A percentile compares a stretch with the other conserved stretches of the same genome.
These are phyloP conservation scores for Lactarius hatsudake DNA, from an alignment of 768 basidiomycete species.

Conservation along the genomic window DNA sequence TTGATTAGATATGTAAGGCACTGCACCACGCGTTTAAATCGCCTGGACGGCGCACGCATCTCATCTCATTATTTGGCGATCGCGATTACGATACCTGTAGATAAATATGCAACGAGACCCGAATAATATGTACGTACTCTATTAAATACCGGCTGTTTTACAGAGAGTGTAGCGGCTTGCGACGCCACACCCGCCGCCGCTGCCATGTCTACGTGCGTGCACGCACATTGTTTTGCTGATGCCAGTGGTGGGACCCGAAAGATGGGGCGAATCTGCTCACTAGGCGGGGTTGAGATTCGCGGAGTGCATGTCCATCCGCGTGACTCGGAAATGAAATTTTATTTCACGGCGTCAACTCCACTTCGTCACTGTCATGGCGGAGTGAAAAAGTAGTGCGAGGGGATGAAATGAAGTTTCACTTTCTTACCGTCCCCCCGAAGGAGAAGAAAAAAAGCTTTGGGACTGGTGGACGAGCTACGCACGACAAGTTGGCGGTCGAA, in stretches of 20 bases:
- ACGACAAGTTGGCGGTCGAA: too few relatives aligned
- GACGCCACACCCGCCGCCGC: background rate
- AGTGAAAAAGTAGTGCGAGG: too few relatives aligned
- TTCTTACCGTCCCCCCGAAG: too few relatives aligned
- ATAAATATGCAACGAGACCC: background rate
- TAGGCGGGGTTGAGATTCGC: background rate
- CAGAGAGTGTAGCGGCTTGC: too few relatives aligned
- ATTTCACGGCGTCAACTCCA: background rate
- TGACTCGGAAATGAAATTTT: background rate
- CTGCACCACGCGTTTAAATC: background rate
- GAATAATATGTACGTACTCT: background rate
- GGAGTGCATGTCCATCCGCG: background rate
- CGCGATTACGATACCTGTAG: background rate
- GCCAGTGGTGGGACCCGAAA: background rate
- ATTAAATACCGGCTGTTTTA: background rate
- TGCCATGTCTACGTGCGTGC: background rate
- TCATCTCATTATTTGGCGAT: background rate
- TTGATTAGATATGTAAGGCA: background rate
- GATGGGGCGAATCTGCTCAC: background rate
- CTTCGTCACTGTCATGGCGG: background rate
- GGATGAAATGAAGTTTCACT: too few relatives aligned
- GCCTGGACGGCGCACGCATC: background rate
- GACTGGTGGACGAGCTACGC: too few relatives aligned
- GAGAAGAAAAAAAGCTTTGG: too few relatives aligned
- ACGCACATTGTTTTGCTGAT: background rate